Conservation (phyloP, 2,329 filamentous ascomycete genomes). For the Phoma sp. region DNA sequence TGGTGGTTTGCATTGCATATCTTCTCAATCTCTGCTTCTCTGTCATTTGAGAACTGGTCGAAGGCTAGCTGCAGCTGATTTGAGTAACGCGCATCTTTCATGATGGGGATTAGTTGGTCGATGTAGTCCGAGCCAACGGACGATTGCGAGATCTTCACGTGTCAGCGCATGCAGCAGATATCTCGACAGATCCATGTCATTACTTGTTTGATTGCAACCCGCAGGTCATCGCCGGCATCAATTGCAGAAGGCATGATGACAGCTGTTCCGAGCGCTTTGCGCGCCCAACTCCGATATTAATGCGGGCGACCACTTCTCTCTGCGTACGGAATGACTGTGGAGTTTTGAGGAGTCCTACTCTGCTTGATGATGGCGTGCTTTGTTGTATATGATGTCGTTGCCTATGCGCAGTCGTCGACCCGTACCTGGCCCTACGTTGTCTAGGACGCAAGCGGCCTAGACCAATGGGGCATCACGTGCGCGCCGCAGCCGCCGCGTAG, state of each 20-base stretch:
- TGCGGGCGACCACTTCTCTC: background rate
- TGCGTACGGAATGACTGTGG: background rate
- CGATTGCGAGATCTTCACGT: slow-evolving; percentile 81
- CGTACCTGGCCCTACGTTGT: slow-evolving; percentile 20
- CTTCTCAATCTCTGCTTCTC: slow-evolving; percentile 88
- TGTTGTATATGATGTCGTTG: slow-evolving; percentile 21
- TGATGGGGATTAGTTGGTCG: slow-evolving; percentile 90
- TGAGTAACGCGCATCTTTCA: slow-evolving; percentile 84
- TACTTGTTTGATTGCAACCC: slow-evolving; percentile 58
- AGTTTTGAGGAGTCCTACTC: background rate
- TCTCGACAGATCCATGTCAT: slow-evolving; percentile 5
- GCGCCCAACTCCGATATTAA: background rate
- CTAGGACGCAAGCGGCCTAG: slow-evolving; percentile 1
- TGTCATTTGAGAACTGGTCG: slow-evolving; percentile 80
- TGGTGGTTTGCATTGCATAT: slow-evolving; percentile 97
- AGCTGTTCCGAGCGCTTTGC: slow-evolving; percentile 15
- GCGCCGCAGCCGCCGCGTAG: background rate
- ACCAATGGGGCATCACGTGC: slow-evolving; percentile 8
- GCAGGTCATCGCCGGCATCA: slow-evolving; percentile 56
- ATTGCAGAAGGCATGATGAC: slow-evolving; percentile 45
- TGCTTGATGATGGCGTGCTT: slow-evolving; percentile 19
- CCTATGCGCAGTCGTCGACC: slow-evolving; percentile 6
- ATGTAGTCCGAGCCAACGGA: slow-evolving; percentile 92
- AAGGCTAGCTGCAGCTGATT: slow-evolving; percentile 80
- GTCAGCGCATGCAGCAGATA: background rate